Evolutionary conservation across 768 basidiomycete genomes (phyloP).

Genomic region (Pulveroboletus sp.): DNA sequence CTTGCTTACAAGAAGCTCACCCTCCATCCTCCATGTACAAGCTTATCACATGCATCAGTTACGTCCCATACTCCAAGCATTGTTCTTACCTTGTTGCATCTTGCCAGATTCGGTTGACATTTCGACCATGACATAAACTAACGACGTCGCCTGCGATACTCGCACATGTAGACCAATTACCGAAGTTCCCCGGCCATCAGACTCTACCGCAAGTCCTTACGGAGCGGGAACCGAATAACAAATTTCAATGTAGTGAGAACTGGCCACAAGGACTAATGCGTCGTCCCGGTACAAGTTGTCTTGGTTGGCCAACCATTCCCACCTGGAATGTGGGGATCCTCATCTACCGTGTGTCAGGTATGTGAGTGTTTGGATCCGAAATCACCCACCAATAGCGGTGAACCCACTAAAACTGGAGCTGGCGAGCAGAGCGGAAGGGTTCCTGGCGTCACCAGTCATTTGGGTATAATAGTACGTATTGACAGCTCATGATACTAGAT

Average conservation of each 20-base stretch:
- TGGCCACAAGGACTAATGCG: no score
- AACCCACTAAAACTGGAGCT: slow-evolving; percentile 58
- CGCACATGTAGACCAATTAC: slow-evolving; percentile 84
- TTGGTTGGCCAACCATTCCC: slow-evolving; percentile 34
- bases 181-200: slow-evolving; percentile 45
- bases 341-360: slow-evolving; percentile 41
- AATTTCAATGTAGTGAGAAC: no score
- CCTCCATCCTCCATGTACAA: slow-evolving; percentile 75
- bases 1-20: slow-evolving; percentile 10
- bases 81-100: slow-evolving; percentile 57
- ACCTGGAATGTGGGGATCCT: slow-evolving; percentile 65
- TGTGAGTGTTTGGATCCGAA: not conserved
- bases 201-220: slow-evolving; percentile 57
- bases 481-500: slow-evolving; percentile 64
- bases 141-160: slow-evolving; percentile 73
- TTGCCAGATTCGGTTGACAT: slow-evolving; percentile 64
- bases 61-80: no score
- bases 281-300: slow-evolving; percentile 24
- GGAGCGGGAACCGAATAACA: slow-evolving; percentile 45
- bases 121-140: slow-evolving; percentile 67
- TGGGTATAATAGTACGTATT: slow-evolving; percentile 75
- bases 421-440: slow-evolving; percentile 68
- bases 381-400: slow-evolving; percentile 64
- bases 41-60: no score
- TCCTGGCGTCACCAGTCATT: slow-evolving; percentile 70